Percentiles rank a stretch among this genome's conserved stretches.
Evolutionary conservation across 139 green algal genomes (phyloP).

Genomic region (Mesostigma viride): DNA sequence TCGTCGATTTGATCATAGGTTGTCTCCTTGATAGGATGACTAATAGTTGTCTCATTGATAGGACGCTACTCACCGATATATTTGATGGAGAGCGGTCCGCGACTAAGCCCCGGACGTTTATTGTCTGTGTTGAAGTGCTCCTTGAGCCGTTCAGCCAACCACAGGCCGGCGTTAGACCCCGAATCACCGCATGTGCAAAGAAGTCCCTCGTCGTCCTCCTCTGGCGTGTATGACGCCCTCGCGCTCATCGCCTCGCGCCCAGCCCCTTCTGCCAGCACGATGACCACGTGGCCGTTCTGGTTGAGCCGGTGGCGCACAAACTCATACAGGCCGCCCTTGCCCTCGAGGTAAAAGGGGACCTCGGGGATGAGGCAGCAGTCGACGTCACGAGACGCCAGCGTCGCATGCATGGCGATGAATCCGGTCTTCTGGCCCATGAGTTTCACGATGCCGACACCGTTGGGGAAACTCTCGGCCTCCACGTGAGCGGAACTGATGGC

Average conservation of each 20-base stretch:
- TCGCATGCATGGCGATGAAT: conserved; percentile 93
- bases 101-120: too few relatives aligned
- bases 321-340: conserved; percentile 56
- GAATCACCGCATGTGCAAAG: conserved; percentile 74
- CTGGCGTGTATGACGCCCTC: conserved; percentile 27
- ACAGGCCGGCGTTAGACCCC: conserved; percentile 78
- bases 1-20: too few relatives aligned
- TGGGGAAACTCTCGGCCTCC: conserved; percentile 58
- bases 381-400: conserved; percentile 59
- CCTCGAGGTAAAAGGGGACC: conserved; percentile 67
- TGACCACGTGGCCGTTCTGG: conserved; percentile 45
- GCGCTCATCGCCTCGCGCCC: conserved; percentile 57
- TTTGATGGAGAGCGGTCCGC: too few relatives aligned
- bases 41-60: too few relatives aligned
- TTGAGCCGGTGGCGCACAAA: conserved; percentile 68
- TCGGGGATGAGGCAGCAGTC: conserved; percentile 88
- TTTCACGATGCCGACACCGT: conserved; percentile 89
- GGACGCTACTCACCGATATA: too few relatives aligned
- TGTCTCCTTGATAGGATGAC: too few relatives aligned
- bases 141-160: conserved; percentile 61
- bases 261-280: conserved; percentile 73
- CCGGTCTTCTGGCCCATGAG: conserved; percentile 90
- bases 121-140: too few relatives aligned
- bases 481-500: conserved; percentile 81
- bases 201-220: too few relatives aligned